Evolutionary conservation across 257 asterid species (phyloP), one percentile per base, ranked within the genome.

Genomic region (Sherardia arvensis): DNA sequence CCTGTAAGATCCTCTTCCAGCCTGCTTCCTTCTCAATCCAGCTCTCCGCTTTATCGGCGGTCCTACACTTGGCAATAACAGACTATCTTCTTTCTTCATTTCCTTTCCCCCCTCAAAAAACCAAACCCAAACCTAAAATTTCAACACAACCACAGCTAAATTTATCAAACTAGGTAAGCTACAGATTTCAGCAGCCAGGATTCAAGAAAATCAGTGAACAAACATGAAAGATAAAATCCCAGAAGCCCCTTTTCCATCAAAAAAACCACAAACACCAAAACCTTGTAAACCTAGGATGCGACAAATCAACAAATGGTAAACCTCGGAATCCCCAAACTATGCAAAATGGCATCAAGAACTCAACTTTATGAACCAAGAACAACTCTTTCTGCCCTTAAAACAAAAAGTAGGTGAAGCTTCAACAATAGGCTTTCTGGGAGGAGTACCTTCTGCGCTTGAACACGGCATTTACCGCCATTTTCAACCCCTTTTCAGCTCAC

Each of bases 1-100:
- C 68, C 99, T 85, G 76, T 92, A 92, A 69, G 99, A 92, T 77
- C 99, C 99, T 85, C 99, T 89, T 43, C 99, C 99, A 11, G 99
- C 99, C 70, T 92, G 99, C 77, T 92, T 92, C 90, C 97, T 87
- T 78, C 96, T 85, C 88, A 92, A 71, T 78, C 84, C 81, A 40
- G 81, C 81, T 67, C 89, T 77, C 81, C 97, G 85, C 83, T 89
- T 87, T 74, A 92, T 89, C 58, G 93, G 97, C 78, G 99, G 99
- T 45, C 99, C 97, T 67, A 87, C 96, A 21, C 95, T 87, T 25
- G 97, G 95, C 62, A 92, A 81, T 76, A 91, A 78, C 90, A 84
- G 76, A 29, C 80, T 73, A 77, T 89, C 99, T 76, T 78, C 83
- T 74, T 70, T 79, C 83, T 82, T 83, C 99, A 89, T 92, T 78